These are phyloP conservation scores for Jatropha multifida DNA, from an alignment of 441 rosid genomes.

Conservation along the genomic window DNA sequence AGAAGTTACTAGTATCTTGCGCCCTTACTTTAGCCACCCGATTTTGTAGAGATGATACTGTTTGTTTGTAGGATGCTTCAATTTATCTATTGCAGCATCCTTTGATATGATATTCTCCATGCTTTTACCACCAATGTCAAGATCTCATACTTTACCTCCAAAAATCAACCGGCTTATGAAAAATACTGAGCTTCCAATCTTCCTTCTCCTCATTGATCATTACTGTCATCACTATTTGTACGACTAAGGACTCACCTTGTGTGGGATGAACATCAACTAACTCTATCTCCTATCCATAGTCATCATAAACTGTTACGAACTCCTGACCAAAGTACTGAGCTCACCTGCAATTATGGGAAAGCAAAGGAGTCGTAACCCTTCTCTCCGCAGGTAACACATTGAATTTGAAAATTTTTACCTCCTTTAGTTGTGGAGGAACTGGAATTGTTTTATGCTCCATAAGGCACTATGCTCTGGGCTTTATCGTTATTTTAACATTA, in stretches of 20 bases:
- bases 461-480: no score
- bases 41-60: not conserved
- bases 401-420: not conserved
- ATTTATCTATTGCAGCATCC: not conserved
- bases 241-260: not conserved
- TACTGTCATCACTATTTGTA: not conserved
- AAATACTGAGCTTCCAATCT: no score
- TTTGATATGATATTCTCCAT: no score
- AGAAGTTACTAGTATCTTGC: not conserved
- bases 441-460: not conserved
- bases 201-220: not conserved
- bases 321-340: not conserved
- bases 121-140: no score
- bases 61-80: not conserved
- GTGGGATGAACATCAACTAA: not conserved
- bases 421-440: not conserved
- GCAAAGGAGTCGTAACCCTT: no score
- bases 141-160: no score
- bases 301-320: not conserved
- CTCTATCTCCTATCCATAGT: not conserved
- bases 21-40: not conserved
- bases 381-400: not conserved
- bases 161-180: no score
- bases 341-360: not conserved
- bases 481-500: no score